Base-by-base conservation (phyloP, 441 rosid genomes). In the Rhodomyrtus psidioides region DNA sequence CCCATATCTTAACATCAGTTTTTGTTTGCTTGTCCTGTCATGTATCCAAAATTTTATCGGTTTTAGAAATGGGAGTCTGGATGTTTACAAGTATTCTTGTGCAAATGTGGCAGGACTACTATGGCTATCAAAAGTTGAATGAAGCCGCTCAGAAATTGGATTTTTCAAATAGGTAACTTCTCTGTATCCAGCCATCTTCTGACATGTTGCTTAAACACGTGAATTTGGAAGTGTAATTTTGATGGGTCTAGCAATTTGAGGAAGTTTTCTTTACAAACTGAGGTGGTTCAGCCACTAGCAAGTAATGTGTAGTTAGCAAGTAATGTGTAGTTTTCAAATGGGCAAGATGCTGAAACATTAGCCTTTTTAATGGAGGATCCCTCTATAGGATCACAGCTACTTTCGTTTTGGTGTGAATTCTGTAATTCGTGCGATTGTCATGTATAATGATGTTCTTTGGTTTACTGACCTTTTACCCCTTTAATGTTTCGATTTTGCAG, bases 121-220 rank as follows among this genome's bases (percentile, higher is more conserved):
- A 93, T 88, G 98, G 98, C 83, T 90, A 90, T 91, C 91, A 90
- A 84, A 93, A 91, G 87, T 90, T 95, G 88, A 92, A 92, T 86
- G 95, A 94, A 88, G 92, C 90, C 82, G 94, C 95, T 76, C 88
- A 91, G 90, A 95, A 93, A 89, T 89, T 89, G 89, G 96, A 95
- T 85, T 95, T 93, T 88, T 87, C 90, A 51, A 95, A 95, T 90
- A 95, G 96, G 95, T 94, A 86, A 62, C 44, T 76, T 53, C 56
- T 17, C 74, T 84, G 26, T 34, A 70, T 55, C 30, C 4, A 57
- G 46, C 26, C 57, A 39, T 44, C 17, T 17, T 55, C 19, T 84
- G 44, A 39, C 49, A 70, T 21, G 79, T 70, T 4, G 2, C 79
- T 70, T 39, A 0, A 70, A 62, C 75, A 9, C 9, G 75, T 39